Evolutionary conservation across 352 stramenopile species (phyloP), one percentile per base, ranked within the genome.

Genomic region (Pythium guiyangense): DNA sequence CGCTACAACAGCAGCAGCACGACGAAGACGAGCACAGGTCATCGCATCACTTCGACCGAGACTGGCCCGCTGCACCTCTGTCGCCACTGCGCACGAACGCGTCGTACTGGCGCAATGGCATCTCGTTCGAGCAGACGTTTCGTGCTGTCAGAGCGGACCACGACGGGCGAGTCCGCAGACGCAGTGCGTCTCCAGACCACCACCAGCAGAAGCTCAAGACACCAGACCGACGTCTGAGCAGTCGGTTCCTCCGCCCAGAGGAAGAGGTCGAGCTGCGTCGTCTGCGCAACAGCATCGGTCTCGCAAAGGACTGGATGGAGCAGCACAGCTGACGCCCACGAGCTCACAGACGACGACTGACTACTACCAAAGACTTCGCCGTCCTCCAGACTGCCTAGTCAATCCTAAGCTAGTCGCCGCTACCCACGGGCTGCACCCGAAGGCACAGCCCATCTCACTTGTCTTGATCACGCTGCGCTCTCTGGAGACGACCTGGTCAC

Each of bases 281-380:
- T 45, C 54, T 92, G 18, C 65, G 68, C 35, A 72, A 83, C 54
- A 84, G 77, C 45, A 87, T 90, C 50, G 77, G 78, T 0, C 64
- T 84, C 2, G 79, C 79, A 10, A 88, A 82, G 50, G 70, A 86
- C 59, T 88, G 76, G 82, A 92, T 90, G 59, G 72, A 72, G 22
- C 45, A 56, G 22, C 66, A 72, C 22, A 31, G 10, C 2, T 67
- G 29, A 60, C 31, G 9, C 34, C 57, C 10, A 18, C 11, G 11
- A 42, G 34, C 34, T 39, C 34, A 39, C 34, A 39, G 6, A 14
- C 26, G 11, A 4, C 9, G 11, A 44, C 14, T 2, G 14, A 52
- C n/a, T n/a, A 31, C 6, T 46, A n/a, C 22, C n/a, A 51, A 35
- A n/a, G n/a, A n/a, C n/a, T n/a, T 6, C 29, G 3, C 6, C 29